Percentiles rank a stretch among this genome's conserved stretches.
These are phyloP conservation scores for Xylaria sp. DNA, from an alignment of 2,329 filamentous ascomycete genomes.

Conservation along the genomic window DNA sequence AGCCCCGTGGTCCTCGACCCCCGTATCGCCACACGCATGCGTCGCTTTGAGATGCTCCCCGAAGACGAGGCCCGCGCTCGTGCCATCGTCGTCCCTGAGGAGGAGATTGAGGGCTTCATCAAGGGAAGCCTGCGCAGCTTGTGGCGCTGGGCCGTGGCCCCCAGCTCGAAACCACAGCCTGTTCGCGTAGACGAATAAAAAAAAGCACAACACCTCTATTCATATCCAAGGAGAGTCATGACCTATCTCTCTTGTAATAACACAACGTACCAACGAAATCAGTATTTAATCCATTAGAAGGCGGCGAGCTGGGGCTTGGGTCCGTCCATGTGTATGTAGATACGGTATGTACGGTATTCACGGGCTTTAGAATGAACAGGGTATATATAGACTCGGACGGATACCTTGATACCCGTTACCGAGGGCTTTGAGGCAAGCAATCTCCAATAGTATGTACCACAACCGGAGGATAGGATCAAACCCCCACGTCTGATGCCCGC, in stretches of 20 bases:
- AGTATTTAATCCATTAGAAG: slow-evolving; percentile 9
- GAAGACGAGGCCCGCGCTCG: slow-evolving; percentile 73
- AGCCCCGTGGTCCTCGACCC: slow-evolving; percentile 76
- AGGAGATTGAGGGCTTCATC: slow-evolving; percentile 72
- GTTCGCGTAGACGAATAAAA: slow-evolving; percentile 11
- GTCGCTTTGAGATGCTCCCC: slow-evolving; percentile 70
- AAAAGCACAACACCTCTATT: not conserved
- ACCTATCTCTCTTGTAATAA: slow-evolving; percentile 10
- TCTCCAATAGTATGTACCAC: slow-evolving; percentile 14
- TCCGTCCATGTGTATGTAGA: not conserved
- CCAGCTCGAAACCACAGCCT: slow-evolving; percentile 37
- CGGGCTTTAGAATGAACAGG: not conserved
- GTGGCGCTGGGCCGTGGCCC: slow-evolving; percentile 55
- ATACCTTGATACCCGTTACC: not conserved
- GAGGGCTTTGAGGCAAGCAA: not conserved
- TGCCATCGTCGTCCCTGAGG: slow-evolving; percentile 66
- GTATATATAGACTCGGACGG: slow-evolving; percentile 6
- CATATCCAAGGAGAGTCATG: not conserved
- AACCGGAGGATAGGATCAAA: not conserved
- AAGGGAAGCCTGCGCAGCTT: slow-evolving; percentile 63
- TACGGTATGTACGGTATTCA: not conserved
- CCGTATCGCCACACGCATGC: slow-evolving; percentile 79
- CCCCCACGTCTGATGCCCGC: too few species aligned
- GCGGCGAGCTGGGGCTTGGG: not conserved
- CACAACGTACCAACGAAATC: not conserved